Evolutionary conservation across 202 grass and related monocot genomes (phyloP).

Genomic region (Alloteropsis angusta): DNA sequence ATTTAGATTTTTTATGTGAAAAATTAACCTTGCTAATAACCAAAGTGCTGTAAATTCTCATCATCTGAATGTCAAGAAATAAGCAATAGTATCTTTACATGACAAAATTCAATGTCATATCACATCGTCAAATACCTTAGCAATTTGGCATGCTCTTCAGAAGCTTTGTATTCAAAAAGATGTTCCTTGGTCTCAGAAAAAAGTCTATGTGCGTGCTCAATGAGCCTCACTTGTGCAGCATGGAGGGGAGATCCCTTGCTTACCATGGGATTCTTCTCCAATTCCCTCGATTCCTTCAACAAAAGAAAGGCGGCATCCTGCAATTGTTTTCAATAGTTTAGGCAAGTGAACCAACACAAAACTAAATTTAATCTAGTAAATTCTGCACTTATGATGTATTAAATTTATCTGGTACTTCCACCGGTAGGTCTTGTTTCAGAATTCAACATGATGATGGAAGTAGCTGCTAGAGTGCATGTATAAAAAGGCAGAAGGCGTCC

Average conservation of each 20-base stretch:
- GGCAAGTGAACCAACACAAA: not conserved
- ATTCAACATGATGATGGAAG: constrained; percentile 5
- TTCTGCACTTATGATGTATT: not conserved
- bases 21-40: not conserved
- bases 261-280: constrained; percentile 84
- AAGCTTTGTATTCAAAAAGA: constrained; percentile 71
- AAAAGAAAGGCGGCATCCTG: constrained; percentile 94
- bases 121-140: constrained; percentile 46
- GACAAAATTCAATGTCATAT: not conserved
- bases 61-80: not conserved
- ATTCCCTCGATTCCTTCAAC: constrained; percentile 86
- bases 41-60: not conserved
- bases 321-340: constrained; percentile 32
- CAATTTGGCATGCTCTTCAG: constrained; percentile 92
- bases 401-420: constrained; percentile 8
- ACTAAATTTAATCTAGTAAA: not conserved
- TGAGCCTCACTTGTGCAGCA: constrained; percentile 64
- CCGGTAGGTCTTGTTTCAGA: not conserved
- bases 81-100: constrained; percentile 6
- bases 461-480: constrained; percentile 5
- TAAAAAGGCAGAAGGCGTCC: not conserved
- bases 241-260: constrained; percentile 84
- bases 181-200: constrained; percentile 93
- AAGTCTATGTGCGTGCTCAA: constrained; percentile 85
- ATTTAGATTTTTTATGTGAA: not conserved